phyloP scores from a whole-genome alignment of 176 grass and related monocot species.

The Secale cereale region DNA sequence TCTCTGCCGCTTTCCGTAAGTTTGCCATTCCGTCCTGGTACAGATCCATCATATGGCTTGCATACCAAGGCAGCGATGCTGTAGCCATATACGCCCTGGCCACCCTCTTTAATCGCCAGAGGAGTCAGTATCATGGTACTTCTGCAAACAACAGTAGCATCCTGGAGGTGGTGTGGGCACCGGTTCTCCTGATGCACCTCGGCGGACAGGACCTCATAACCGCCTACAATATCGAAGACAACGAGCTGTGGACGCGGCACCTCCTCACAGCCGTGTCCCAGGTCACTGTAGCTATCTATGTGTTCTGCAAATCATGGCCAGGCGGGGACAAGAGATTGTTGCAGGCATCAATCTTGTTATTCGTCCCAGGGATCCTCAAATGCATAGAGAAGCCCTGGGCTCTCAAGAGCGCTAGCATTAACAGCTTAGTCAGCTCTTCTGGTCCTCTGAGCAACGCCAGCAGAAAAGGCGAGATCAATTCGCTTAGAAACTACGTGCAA shows the following conservation, averaged over 20 bases:
- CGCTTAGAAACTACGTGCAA: neutral
- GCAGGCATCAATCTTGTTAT: neutral
- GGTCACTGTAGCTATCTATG: neutral
- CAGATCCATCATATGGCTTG: neutral
- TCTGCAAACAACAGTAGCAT: neutral
- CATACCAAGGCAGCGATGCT: neutral
- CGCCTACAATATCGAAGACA: slow-evolving; percentile 19
- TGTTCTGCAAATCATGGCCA: neutral
- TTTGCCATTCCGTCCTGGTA: neutral
- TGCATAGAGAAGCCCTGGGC: slow-evolving; percentile 13
- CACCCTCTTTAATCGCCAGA: neutral
- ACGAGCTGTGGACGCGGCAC: neutral
- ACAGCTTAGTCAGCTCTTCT: neutral
- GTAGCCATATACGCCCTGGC: neutral
- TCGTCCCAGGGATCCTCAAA: neutral
- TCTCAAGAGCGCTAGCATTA: neutral
- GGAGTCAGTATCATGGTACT: neutral
- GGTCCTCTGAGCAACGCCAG: neutral
- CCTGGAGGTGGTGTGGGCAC: neutral
- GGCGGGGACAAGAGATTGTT: neutral
- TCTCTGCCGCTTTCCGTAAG: too few relatives aligned
- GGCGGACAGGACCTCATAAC: neutral
- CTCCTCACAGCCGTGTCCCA: neutral
- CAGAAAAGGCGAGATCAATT: neutral
- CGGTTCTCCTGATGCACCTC: neutral